Base-by-base conservation (phyloP, 495 filamentous ascomycete species). In the Penicillium subrubescens region DNA sequence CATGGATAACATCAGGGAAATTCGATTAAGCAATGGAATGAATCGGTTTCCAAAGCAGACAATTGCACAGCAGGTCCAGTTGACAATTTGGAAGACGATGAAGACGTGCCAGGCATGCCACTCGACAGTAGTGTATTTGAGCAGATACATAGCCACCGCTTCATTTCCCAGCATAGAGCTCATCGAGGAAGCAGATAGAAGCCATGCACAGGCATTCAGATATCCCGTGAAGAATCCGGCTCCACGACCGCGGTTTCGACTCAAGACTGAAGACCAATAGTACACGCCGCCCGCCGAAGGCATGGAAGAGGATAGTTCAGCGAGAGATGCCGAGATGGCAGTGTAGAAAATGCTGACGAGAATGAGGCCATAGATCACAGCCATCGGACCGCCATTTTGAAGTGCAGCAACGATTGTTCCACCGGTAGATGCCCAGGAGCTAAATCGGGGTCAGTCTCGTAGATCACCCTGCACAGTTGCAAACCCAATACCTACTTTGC, bases 201-300 rank as follows among this genome's bases (percentile, higher is more conserved):
- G 75, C 89, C 89, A 92, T 19, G 86, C 91, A 65, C 89, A 88
- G 69, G 89, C 89, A 71, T 94, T 93, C 65, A 89, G 79, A 74
- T 84, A 89, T 14, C 91, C 91, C 0, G 89, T 86, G 65, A 91
- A 92, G 71, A 86, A 94, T 15, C 91, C 90, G 19, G 84, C 67
- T 2, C 83, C 67, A 8, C 87, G 80, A 17, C 90, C 90, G 60
- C 82, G 87, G 29, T 75, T 82, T 1, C 82, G 84, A 2, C 90
- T 90, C 5, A 90, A 85, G 3, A 92, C 82, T 0, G 88, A 88
- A 0, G 90, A 90, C 90, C 90, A 93, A 73, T 93, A 90, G 72
- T 93, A 93, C 8, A 93, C 91, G 43, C 92, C 90, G n/a, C 88
- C 90, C 8, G 88, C 85, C 0, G 90, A 92, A 1, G 92, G 92